Evolutionary conservation across 2,329 filamentous ascomycete species (phyloP).

Genomic region (Curvularia lunata): DNA sequence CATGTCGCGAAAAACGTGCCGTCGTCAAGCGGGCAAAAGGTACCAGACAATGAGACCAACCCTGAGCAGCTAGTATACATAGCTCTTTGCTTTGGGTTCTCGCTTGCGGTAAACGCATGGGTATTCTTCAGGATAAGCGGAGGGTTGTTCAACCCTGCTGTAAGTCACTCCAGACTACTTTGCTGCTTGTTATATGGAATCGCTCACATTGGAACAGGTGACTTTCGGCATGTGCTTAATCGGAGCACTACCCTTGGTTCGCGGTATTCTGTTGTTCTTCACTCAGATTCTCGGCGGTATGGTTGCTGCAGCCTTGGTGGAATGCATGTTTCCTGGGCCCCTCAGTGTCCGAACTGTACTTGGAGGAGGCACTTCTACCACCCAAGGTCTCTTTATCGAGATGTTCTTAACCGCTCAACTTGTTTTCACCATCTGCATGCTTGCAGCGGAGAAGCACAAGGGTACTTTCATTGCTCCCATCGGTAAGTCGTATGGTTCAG

Average conservation of each 20-base stretch:
- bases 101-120: slow-evolving; percentile 51
- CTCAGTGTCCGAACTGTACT: slow-evolving; percentile 27
- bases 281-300: not conserved
- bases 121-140: slow-evolving; percentile 38
- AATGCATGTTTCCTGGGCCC: not conserved
- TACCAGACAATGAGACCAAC: slow-evolving; percentile 29
- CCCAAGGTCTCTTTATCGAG: slow-evolving; percentile 32
- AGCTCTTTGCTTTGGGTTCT: slow-evolving; percentile 50
- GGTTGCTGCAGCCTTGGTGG: not conserved
- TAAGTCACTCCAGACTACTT: not conserved
- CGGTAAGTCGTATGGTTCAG: slow-evolving; percentile 31
- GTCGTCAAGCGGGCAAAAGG: slow-evolving; percentile 21
- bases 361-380: slow-evolving; percentile 19
- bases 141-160: slow-evolving; percentile 35
- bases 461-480: slow-evolving; percentile 62
- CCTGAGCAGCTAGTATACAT: slow-evolving; percentile 43
- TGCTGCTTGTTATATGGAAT: not conserved
- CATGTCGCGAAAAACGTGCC: slow-evolving; percentile 50
- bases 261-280: not conserved
- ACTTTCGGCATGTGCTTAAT: not conserved
- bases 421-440: slow-evolving; percentile 56
- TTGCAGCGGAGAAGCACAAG: slow-evolving; percentile 68
- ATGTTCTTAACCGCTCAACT: slow-evolving; percentile 36
- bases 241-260: not conserved
- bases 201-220: not conserved